Conservation (phyloP, 2,329 filamentous ascomycete genomes). For the Geosmithia flava region DNA sequence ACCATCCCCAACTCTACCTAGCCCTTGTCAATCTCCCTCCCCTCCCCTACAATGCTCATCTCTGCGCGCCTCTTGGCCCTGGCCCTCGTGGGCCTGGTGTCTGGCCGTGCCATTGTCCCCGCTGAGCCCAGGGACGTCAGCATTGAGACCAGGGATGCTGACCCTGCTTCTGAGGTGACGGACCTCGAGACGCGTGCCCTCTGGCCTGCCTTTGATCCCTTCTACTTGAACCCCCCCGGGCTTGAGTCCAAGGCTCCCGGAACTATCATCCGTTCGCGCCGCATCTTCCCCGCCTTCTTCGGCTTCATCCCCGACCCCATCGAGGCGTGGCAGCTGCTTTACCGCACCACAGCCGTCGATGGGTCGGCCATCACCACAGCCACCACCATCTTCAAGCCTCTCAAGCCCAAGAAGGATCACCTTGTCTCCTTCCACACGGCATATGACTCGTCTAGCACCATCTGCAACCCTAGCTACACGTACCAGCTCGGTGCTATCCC, state of each 20-base stretch:
- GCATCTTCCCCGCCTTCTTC: not conserved
- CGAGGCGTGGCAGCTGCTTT: not conserved
- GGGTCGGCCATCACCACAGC: not conserved
- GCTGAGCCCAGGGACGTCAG: not conserved
- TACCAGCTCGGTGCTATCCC: not conserved
- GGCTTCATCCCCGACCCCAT: not conserved
- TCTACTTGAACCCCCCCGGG: not conserved
- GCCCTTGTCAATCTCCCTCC: not conserved
- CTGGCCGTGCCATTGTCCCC: not conserved
- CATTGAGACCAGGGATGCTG: not conserved
- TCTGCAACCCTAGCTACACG: not conserved
- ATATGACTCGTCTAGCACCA: not conserved
- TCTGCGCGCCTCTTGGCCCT: not conserved
- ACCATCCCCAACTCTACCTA: not conserved
- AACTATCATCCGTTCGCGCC: not conserved
- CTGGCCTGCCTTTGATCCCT: not conserved
- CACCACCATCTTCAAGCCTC: not conserved
- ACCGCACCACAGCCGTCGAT: not conserved
- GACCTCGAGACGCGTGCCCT: not conserved
- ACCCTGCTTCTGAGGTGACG: not conserved
- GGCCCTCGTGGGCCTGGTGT: not conserved
- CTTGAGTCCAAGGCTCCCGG: not conserved
- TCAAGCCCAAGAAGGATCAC: not conserved
- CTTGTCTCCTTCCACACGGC: not conserved
- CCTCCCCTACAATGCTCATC: not conserved